Evolutionary conservation across 148 eudicot genomes (phyloP), one percentile per base, ranked within the genome.

Genomic region (Nyssa sinensis): DNA sequence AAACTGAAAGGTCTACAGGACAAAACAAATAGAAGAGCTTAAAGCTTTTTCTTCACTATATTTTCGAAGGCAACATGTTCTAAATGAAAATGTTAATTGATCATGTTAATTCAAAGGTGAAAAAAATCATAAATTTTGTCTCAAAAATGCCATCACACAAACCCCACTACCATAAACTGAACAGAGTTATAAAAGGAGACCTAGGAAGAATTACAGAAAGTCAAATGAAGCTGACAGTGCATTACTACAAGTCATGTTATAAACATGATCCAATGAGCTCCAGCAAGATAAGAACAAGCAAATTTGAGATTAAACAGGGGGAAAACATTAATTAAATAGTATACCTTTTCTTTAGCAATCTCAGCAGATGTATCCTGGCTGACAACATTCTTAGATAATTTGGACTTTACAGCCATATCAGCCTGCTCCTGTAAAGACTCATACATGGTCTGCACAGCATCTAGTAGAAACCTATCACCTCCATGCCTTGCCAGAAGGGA

Each of bases 341-440:
- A 21, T 76, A 94, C 98, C 97, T 92, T 92, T 83, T 94, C 98
- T 85, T 94, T 94, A 23, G 93, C 96, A 65, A 78, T 74, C 74
- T 94, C 97, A 53, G 98, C 98, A 72, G 87, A 80, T 34, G 81
- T 78, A 84, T 90, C 98, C 80, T 62, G 74, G 62, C 86, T 87
- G 49, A 80, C 65, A 28, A 76, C 80, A 61, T 82, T 89, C 78
- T 85, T 44, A 4, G 87, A 78, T 77, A 74, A 44, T 65, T 88
- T 90, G 62, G 94, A 74, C 69, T 88, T 86, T 35, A 77, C 81
- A 76, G 77, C 82, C 79, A 74, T 67, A 60, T 87, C 90, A 78
- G 76, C 86, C 80, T 86, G 87, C 80, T 92, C 90, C 74, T 83
- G 92, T 23, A 94, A 83, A 77, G 83, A 75, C 64, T 87, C 84